Base-by-base conservation (phyloP, 2,329 filamentous ascomycete genomes). In the Ophiostoma himal-ulmi region DNA sequence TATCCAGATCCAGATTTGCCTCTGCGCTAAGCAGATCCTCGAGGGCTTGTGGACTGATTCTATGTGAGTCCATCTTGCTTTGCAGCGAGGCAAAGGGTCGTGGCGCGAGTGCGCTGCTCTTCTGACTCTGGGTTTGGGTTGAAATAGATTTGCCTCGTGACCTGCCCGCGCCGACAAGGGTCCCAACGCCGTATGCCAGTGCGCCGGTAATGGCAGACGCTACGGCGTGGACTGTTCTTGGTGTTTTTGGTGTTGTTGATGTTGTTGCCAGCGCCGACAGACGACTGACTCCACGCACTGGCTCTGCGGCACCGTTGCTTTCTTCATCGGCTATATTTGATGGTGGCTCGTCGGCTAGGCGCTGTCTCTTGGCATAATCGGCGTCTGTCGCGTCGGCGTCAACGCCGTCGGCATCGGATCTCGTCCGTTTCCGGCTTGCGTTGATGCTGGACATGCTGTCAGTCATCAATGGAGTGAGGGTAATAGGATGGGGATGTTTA, bases 171-270 rank as follows among this genome's bases (percentile, higher is more conserved):
- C 41, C 37, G 5, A 54, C 52, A 34, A 71, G 67, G 26, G 44
- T 64, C 26, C 67, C 41, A 2, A 70, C 70, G 14, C 73, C 71
- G 64, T 65, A 65, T 37, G 60, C 68, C 4, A 73, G 30, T 7
- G 72, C 74, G 1, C 73, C 73, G 4, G 70, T 67, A 13, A 74
- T 72, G 17, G 74, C 74, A 13, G 73, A 75, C 3, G 74, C 72
- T 8, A 75, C 71, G 7, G 71, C 69, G 14, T 72, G 68, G 41
- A 74, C 71, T 1, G 73, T 72, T 30, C 71, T 70, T 26, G 75
- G 73, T 1, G 74, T 76, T 62, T 74, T 71, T 10, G 73, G 76
- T 1, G 74, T 75, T 7, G 65, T 72, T 10, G 73, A 75, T 1
- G 74, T 75, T 7, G 65, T 62, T 34, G 62, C 62, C 62, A 65